Evolutionary conservation across 345 rosid genomes (phyloP).

Genomic region (Tarenaya hassleriana): DNA sequence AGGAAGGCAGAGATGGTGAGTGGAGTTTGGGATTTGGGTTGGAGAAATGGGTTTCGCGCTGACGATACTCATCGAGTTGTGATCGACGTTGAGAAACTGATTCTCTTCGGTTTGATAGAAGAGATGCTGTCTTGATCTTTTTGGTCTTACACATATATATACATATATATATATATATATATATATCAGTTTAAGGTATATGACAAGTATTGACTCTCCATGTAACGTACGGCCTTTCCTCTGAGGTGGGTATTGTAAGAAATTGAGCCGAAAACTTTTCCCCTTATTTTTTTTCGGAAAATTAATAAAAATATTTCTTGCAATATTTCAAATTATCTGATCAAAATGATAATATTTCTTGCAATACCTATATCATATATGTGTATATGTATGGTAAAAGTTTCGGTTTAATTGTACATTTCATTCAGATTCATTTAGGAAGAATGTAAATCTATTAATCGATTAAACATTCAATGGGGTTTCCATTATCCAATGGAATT

Average conservation of each 20-base stretch:
- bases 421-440: too few relatives aligned
- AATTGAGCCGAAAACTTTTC: slow-evolving; percentile 23
- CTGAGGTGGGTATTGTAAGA: slow-evolving; percentile 30
- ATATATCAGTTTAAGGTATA: too few relatives aligned
- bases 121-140: slow-evolving; percentile 35
- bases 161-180: too few relatives aligned
- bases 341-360: slow-evolving; percentile 13
- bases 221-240: slow-evolving; percentile 24
- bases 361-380: slow-evolving; percentile 1
- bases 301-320: too few relatives aligned
- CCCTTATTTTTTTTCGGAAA: slow-evolving; percentile 24
- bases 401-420: too few relatives aligned
- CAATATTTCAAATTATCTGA: too few relatives aligned
- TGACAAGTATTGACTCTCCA: slow-evolving; percentile 24
- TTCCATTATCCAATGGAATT: too few relatives aligned
- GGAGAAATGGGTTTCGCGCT: slow-evolving; percentile 52
- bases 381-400: too few relatives aligned
- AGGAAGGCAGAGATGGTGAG: slow-evolving; percentile 39
- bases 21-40: slow-evolving; percentile 71
- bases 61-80: slow-evolving; percentile 51
- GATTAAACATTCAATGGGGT: too few relatives aligned
- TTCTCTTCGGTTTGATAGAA: slow-evolving; percentile 46
- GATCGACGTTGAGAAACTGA: slow-evolving; percentile 46
- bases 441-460: too few relatives aligned
- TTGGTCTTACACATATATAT: too few relatives aligned